Evolutionary conservation across 1,284 basidiomycete species (phyloP), one percentile per base, ranked within the genome.

Genomic region (Earliella scabrosa): DNA sequence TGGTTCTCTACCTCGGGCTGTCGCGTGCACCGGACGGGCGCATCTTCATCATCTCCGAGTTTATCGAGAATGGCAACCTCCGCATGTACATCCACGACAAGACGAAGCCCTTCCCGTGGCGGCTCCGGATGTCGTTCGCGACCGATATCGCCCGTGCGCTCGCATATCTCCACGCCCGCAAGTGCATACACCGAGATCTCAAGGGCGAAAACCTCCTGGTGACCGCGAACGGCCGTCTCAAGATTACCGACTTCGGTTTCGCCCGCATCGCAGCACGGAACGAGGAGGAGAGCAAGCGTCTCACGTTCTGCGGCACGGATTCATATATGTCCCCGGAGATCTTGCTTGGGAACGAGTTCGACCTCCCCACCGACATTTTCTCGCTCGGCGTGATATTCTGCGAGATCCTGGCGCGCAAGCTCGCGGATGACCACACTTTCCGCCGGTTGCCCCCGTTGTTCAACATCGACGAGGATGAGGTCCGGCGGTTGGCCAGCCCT

Each of bases 151-250:
- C 95, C 4, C 86, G 96, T 13, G 95, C 96, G 0, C 82, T 98
- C n/a, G 95, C 96, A 3, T 99, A 98, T 71, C 86, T 99, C 5
- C 97, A 98, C 67, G 95, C 96, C 7, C 84, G 97, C 36, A 92
- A 93, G 69, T 90, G 89, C 71, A 90, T 90, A 55, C 88, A 90
- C 66, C 86, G 87, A 35, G 97, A 99, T 73, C 82, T 98, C 63
- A 99, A 99, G 73, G 95, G 95, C 38, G 96, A 98, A 75, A 99
- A 99, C 68, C 81, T 98, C n/a, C 85, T 98, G 32, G 88, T 98
- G 35, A 98, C 95, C 0, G 79, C 88, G 35, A 98, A 98, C 68
- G 92, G 95, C 26, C 86, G 97, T 44, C 82, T 98, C 71, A 99
- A 98, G 77, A 88, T 98, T 64, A 97, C 95, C 34, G 97, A 98